Percentiles rank a stretch among this genome's conserved stretches.
These are phyloP conservation scores for Phialophora verrucosa DNA, from an alignment of 2,329 filamentous ascomycete species.

Conservation along the genomic window DNA sequence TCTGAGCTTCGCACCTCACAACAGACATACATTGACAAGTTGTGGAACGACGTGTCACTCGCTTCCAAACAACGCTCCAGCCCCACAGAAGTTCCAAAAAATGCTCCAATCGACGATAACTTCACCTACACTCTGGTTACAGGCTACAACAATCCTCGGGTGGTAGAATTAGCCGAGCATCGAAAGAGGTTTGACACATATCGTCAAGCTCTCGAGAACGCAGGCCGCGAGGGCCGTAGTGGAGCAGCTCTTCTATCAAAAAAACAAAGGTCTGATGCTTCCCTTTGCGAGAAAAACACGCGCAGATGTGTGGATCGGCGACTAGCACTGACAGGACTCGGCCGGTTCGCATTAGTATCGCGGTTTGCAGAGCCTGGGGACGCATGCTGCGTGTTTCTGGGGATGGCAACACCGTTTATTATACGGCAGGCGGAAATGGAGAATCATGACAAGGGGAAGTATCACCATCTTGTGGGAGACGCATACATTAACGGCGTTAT, in stretches of 20 bases:
- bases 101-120: neutral
- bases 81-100: neutral
- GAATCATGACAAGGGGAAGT: neutral
- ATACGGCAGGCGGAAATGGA: neutral
- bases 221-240: neutral
- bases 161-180: neutral
- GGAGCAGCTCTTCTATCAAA: neutral
- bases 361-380: conserved; percentile 10
- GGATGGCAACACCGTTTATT: conserved; percentile 5
- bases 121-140: conserved; percentile 12
- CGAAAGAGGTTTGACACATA: neutral
- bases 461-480: conserved; percentile 9
- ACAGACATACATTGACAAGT: conserved; percentile 4
- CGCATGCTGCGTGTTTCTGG: conserved; percentile 5
- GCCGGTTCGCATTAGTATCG: conserved; percentile 5
- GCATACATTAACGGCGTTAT: conserved; percentile 8
- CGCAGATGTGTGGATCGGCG: neutral
- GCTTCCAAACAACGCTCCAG: neutral
- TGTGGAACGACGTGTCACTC: neutral
- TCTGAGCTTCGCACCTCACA: neutral
- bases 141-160: conserved; percentile 1
- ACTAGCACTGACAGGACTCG: neutral
- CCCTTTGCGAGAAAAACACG: neutral
- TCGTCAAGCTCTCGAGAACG: neutral
- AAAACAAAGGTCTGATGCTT: neutral